Conservation (phyloP, 495 filamentous ascomycete species). For the Neurospora sp. region DNA sequence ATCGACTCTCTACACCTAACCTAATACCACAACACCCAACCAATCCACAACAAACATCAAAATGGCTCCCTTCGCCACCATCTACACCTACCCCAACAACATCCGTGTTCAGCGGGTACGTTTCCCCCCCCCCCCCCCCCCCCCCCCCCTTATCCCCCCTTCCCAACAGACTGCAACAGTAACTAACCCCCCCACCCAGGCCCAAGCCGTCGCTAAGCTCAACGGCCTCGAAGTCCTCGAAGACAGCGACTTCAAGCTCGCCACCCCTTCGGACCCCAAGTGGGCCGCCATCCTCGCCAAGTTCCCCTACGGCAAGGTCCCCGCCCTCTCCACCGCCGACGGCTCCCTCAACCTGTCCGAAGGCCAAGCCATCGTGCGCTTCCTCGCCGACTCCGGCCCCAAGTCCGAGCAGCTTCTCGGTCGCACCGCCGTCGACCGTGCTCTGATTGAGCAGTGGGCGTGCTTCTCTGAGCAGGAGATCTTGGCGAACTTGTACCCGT, state of each 20-base stretch:
- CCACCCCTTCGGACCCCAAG: constrained; percentile 26
- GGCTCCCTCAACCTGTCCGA: constrained; percentile 39
- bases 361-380: constrained; percentile 45
- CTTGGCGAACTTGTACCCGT: constrained; percentile 16
- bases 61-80: constrained; percentile 46
- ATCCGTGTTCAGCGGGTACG: constrained; percentile 40
- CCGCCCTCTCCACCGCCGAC: constrained; percentile 44
- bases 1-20: background rate
- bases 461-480: constrained; percentile 40
- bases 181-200: constrained; percentile 20
- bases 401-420: constrained; percentile 42
- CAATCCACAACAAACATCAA: background rate
- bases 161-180: too few species aligned
- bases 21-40: background rate
- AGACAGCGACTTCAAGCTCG: constrained; percentile 29
- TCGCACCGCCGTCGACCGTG: constrained; percentile 33
- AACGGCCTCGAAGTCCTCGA: constrained; percentile 38
- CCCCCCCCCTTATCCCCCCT: background rate
- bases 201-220: constrained; percentile 40
- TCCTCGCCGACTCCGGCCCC: constrained; percentile 44
- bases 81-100: constrained; percentile 38
- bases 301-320: constrained; percentile 53
- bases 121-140: background rate
- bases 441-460: constrained; percentile 42
- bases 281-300: constrained; percentile 44